Evolutionary conservation across 2,329 filamentous ascomycete genomes (phyloP), one percentile per base, ranked within the genome.

Genomic region (Pseudogymnoascus sp.): DNA sequence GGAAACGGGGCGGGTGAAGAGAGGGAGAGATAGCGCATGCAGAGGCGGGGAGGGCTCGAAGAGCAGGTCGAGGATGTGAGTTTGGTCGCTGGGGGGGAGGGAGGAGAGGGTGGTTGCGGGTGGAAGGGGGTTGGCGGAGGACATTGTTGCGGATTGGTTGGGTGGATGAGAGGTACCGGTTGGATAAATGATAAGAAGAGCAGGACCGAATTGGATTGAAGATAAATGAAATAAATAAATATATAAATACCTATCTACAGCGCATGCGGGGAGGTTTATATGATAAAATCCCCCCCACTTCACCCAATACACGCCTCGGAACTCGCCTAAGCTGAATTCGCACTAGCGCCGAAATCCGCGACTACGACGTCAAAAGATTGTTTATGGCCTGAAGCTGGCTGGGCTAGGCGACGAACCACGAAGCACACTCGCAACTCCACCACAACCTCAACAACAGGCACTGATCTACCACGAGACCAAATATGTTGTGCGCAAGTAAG

Each of bases 21-120:
- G 79, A 2, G 88, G 77, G 1, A 90, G 73, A 15, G 89, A 84
- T 13, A 95, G 80, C 11, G 82, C 79, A 74, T 93, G 91, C 1
- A 97, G 84, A 60, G 87, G 83, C 0, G 83, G 78, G 62, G 88
- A 92, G 15, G 90, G 90, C 74, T 97, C 93, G 75, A 97, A 96
- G 64, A 96, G 86, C 3, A 87, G 81, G 76, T 96, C 90, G 59
- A 96, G 83, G 33, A 40, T 19, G 37, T 38, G 59, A 21, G 33
- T 60, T 23, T 38, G 59, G 4, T 60, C 59, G 21, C 6, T 42
- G 10, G 59, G 33, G 33, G 59, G n/a, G 6, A 60, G 59, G 33
- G 59, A 37, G 9, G 59, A 19, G 37, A 60, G 59, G 15, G 33
- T 37, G 23, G 33, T 13, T 26, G 37, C 19, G 19, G 59, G 59